Conservation (phyloP, 1,139 yeast species). For the Hansenula anomala region DNA sequence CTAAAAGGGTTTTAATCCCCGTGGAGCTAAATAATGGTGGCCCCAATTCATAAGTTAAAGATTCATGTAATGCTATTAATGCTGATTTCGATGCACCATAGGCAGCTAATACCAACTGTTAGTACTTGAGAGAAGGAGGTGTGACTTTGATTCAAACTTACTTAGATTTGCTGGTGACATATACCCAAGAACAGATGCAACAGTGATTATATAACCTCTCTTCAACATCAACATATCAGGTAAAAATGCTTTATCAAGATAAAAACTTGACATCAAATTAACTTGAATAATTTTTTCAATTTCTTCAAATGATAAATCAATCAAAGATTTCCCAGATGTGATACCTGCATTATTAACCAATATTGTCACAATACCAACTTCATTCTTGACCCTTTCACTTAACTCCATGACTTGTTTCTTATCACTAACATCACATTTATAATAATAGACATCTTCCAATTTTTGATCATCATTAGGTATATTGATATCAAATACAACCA, state of each 20-base stretch:
- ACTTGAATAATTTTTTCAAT: conserved; percentile 58
- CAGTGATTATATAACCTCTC: conserved; percentile 74
- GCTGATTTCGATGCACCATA: conserved; percentile 94
- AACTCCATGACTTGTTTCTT: conserved; percentile 34
- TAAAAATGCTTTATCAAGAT: conserved; percentile 62
- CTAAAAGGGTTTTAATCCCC: conserved; percentile 67
- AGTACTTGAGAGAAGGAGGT: no score
- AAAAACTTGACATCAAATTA: conserved; percentile 66
- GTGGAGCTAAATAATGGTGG: conserved; percentile 29
- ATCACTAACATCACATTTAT: conserved; percentile 65
- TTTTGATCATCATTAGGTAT: conserved; percentile 34
- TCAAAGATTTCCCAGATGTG: conserved; percentile 50
- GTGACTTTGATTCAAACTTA: conserved; percentile 1
- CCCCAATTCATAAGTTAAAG: conserved; percentile 67
- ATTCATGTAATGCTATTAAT: conserved; percentile 76
- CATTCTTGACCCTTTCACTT: conserved; percentile 32
- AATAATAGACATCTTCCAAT: conserved; percentile 45
- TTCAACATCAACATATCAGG: conserved; percentile 62
- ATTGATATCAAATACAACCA: conserved; percentile 60
- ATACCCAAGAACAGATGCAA: conserved; percentile 81
- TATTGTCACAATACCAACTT: conserved; percentile 57
- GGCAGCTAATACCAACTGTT: conserved; percentile 30
- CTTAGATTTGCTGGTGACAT: conserved; percentile 78
- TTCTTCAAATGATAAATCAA: conserved; percentile 50
- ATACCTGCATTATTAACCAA: conserved; percentile 84